Evolutionary conservation across 345 rosid genomes (phyloP), one percentile per base, ranked within the genome.

Genomic region (Murraya paniculata): DNA sequence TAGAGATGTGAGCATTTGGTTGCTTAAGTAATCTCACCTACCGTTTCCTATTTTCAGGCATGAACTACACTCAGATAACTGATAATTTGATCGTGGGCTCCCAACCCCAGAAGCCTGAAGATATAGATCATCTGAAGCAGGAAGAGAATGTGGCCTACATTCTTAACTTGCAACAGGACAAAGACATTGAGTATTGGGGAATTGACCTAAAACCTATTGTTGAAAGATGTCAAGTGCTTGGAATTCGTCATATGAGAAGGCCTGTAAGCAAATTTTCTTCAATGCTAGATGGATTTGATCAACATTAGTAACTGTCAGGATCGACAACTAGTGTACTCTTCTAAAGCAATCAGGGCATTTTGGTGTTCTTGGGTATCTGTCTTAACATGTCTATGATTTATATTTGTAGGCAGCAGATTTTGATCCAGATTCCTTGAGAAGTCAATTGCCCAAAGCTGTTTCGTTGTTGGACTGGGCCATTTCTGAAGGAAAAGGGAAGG

Each of bases 41-140:
- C 72, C 28, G 73, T 68, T 45, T 78, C 22, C 68, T 74, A 72
- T 79, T 78, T 85, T 72, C 86, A 95, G 98, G 98, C 80, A 92
- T 93, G 98, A 95, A 93, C 88, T 95, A 93, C 86, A 86, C 90
- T 22, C 81, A 87, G 85, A 88, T 95, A 88, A 89, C 91, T 50
- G 89, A 92, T 48, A 79, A 87, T 82, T 82, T 93, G 86, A 93
- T 92, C 2, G 98, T 93, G 84, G 98, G 97, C 18, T 95, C 95
- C 3, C 98, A 93, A 87, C 98, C 98, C 22, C 98, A 92, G 86
- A 93, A 89, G 61, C 92, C 93, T 0, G 91, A 90, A 84, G 98
- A 95, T 66, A 87, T 95, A 65, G 92, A 88, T 77, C 95, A 92
- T 83, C 82, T 92, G 80, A 95, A 87, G 78, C 71, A 84, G 25